Conservation (phyloP, 257 asterid genomes). For the Buddleja alternifolia region DNA sequence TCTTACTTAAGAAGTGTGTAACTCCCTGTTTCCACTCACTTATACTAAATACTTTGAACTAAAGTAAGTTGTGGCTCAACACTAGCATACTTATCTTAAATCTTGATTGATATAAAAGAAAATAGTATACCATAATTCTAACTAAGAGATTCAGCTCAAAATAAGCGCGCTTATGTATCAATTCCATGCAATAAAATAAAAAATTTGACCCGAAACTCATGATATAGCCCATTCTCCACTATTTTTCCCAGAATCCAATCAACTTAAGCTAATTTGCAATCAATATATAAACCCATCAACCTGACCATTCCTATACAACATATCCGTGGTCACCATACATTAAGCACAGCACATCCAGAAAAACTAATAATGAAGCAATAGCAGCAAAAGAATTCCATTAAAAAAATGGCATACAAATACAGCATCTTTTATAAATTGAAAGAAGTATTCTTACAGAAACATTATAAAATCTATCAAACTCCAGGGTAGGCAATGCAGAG, state of each 20-base stretch:
- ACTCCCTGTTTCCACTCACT: neutral
- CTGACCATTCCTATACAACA: neutral
- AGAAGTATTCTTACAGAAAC: conserved; percentile 60
- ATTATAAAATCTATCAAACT: conserved; percentile 77
- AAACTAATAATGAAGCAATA: conserved; percentile 22
- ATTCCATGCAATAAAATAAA: neutral
- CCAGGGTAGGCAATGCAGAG: conserved; percentile 96
- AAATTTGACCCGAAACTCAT: neutral
- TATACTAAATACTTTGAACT: neutral
- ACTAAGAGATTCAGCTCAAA: neutral
- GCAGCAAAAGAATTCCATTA: conserved; percentile 7
- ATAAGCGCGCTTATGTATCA: neutral
- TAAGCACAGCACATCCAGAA: neutral
- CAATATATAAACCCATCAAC: neutral
- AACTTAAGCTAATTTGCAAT: neutral
- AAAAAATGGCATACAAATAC: neutral
- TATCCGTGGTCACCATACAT: neutral
- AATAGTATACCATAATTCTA: neutral
- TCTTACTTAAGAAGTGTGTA: neutral
- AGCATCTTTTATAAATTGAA: conserved; percentile 21
- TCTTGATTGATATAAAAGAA: neutral
- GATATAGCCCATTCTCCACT: neutral
- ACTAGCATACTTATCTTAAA: neutral
- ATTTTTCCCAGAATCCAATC: neutral
- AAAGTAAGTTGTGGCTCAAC: no score